These are phyloP conservation scores for Suillus ampliporus DNA, from an alignment of 768 basidiomycete genomes.

Conservation along the genomic window DNA sequence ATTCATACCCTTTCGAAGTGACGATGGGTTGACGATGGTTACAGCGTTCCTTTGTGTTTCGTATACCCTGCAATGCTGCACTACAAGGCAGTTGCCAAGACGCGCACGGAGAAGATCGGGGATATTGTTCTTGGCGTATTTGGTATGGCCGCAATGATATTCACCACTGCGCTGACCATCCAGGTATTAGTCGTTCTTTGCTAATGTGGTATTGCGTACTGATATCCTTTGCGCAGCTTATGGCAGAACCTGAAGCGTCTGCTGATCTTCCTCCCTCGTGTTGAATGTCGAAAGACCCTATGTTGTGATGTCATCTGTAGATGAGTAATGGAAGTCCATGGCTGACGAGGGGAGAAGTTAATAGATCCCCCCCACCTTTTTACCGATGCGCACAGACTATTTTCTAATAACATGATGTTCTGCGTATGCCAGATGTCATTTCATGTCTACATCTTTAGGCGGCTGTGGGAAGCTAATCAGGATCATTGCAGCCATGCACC, in stretches of 20 bases:
- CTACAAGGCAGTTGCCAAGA: conserved; percentile 83
- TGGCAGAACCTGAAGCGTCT: conserved; percentile 54
- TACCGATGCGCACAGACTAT: background rate
- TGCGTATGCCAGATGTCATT: background rate
- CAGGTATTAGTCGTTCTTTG: conserved; percentile 48
- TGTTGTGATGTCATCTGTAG: background rate
- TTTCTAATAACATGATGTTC: conserved; percentile 3
- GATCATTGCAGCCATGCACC: background rate
- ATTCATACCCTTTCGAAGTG: conserved; percentile 5
- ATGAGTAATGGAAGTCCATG: conserved; percentile 1
- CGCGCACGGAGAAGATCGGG: conserved; percentile 61
- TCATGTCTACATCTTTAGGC: background rate
- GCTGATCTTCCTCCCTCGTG: conserved; percentile 45
- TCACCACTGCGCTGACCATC: conserved; percentile 83
- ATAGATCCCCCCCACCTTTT: background rate
- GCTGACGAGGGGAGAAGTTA: background rate
- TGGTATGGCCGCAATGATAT: conserved; percentile 71
- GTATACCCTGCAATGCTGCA: conserved; percentile 95
- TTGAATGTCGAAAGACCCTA: conserved; percentile 16
- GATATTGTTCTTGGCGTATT: conserved; percentile 82
- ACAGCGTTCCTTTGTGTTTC: conserved; percentile 90
- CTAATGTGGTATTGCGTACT: conserved; percentile 15
- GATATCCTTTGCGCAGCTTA: conserved; percentile 49
- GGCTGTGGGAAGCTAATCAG: conserved; percentile 8
- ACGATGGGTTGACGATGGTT: conserved; percentile 15